Evolutionary conservation across 257 asterid species (phyloP).

Genomic region (Salvia hispanica): DNA sequence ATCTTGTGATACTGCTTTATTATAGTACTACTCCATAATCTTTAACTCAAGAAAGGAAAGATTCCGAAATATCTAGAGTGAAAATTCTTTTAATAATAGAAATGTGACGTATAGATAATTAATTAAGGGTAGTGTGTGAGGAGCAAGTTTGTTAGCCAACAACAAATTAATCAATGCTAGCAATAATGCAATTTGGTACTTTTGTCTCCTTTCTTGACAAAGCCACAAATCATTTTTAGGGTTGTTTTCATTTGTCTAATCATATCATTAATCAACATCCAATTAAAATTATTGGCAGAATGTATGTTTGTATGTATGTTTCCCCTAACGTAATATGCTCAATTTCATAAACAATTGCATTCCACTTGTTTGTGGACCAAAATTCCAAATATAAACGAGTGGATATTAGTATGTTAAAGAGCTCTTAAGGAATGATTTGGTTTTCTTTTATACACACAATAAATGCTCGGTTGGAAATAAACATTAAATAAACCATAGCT

Average conservation of each 20-base stretch:
- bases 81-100: background rate
- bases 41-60: too few relatives aligned
- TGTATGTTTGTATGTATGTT: background rate
- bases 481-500: too few relatives aligned
- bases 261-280: constrained; percentile 18
- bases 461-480: too few relatives aligned
- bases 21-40: too few relatives aligned
- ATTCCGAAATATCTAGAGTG: background rate
- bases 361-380: too few relatives aligned
- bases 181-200: constrained; percentile 28
- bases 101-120: constrained; percentile 11
- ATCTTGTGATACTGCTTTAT: too few relatives aligned
- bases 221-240: constrained; percentile 20
- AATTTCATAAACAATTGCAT: too few relatives aligned
- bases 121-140: constrained; percentile 27
- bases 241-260: constrained; percentile 29
- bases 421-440: too few relatives aligned
- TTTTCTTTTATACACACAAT: too few relatives aligned
- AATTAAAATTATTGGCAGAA: background rate
- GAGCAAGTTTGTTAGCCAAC: constrained; percentile 17
- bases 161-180: constrained; percentile 26
- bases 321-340: background rate
- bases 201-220: constrained; percentile 35
- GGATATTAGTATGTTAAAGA: too few relatives aligned
- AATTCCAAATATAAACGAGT: too few relatives aligned